Evolutionary conservation across 2,329 filamentous ascomycete species (phyloP).

Genomic region (Botrytis porri): DNA sequence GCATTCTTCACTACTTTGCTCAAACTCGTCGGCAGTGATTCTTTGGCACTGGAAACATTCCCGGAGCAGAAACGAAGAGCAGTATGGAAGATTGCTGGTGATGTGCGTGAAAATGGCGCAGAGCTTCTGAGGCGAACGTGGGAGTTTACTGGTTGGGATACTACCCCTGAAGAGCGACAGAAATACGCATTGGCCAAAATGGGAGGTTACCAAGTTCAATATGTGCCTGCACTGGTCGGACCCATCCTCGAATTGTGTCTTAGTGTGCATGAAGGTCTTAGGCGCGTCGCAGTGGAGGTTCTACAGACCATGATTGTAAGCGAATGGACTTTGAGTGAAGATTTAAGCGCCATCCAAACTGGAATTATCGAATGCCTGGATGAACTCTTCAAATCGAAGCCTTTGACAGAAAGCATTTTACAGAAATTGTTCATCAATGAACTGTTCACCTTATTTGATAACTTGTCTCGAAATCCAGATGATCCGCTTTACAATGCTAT

Average conservation of each 20-base stretch:
- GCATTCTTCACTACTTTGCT: conserved; percentile 87
- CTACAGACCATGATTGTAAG: conserved; percentile 97
- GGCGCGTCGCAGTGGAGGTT: conserved; percentile 87
- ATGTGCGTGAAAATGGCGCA: conserved; percentile 88
- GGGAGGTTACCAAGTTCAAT: conserved; percentile 97
- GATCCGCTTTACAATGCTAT: conserved; percentile 75
- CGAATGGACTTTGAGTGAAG: conserved; percentile 94
- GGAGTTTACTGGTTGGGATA: conserved; percentile 97
- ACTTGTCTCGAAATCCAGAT: conserved; percentile 61
- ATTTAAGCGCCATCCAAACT: conserved; percentile 85
- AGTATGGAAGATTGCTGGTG: conserved; percentile 98
- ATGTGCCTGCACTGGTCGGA: conserved; percentile 86
- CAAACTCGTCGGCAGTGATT: conserved; percentile 83
- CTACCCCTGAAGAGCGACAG: conserved; percentile 71
- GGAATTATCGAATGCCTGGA: conserved; percentile 97
- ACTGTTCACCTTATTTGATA: conserved; percentile 75
- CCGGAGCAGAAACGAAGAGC: conserved; percentile 94
- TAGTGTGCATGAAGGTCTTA: conserved; percentile 88
- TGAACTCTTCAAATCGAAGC: conserved; percentile 82
- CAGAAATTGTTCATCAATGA: conserved; percentile 92
- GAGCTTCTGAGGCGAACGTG: conserved; percentile 81
- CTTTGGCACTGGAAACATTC: conserved; percentile 88
- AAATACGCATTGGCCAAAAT: conserved; percentile 79
- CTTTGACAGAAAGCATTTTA: conserved; percentile 80
- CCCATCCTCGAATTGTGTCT: conserved; percentile 92